phyloP scores from a whole-genome alignment of 179 eudicot genomes.

The Beta corolliflora region DNA sequence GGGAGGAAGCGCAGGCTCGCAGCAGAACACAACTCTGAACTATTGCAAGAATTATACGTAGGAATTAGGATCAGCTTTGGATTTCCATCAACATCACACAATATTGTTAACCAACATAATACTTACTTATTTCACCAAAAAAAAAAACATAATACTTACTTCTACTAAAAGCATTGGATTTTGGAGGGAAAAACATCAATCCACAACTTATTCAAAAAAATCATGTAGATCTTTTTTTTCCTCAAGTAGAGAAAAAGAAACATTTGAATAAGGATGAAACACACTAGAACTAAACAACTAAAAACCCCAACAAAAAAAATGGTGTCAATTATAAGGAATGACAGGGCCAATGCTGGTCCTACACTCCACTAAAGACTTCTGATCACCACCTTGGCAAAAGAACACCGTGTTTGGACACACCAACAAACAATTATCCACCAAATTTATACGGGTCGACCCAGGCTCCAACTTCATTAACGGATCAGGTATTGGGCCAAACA shows the following conservation, averaged over 20 bases:
- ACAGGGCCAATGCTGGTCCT: constrained; percentile 50
- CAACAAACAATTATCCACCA: constrained; percentile 75
- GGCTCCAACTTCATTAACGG: constrained; percentile 53
- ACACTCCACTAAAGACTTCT: constrained; percentile 64
- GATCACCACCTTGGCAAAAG: constrained; percentile 79
- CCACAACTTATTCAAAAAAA: background rate
- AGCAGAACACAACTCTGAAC: no score
- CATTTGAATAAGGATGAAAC: no score
- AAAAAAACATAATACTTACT: no score
- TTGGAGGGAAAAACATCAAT: no score
- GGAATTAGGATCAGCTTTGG: no score
- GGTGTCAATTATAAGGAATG: constrained; percentile 38
- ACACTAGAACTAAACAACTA: background rate
- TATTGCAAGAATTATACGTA: no score
- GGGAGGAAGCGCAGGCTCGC: no score
- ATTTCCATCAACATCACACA: no score
- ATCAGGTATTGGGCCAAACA: constrained; percentile 79
- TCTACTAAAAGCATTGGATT: no score
- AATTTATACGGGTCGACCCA: constrained; percentile 51
- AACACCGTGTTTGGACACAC: constrained; percentile 59
- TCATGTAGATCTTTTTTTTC: background rate
- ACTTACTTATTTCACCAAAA: no score
- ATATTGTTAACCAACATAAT: no score
- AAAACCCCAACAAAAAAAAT: background rate
- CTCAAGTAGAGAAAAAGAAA: no score